A percentile compares a stretch with the other conserved stretches of the same genome.
phyloP scores from a whole-genome alignment of 2,329 filamentous ascomycete genomes.

The Phyllosticta ampelicida region DNA sequence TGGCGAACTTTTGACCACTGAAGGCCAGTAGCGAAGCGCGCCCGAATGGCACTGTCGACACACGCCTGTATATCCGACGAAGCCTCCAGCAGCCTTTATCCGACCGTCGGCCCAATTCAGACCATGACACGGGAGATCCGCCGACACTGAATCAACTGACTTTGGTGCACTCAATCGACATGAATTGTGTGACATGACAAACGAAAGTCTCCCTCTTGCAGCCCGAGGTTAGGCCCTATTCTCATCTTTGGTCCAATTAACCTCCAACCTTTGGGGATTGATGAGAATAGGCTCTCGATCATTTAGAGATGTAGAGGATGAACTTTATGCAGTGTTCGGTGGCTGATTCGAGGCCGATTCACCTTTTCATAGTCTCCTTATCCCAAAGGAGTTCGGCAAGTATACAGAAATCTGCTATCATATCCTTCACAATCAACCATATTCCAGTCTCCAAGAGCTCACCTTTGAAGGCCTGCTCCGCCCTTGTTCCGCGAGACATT shows the following conservation, averaged over 20 bases:
- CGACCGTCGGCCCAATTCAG: neutral
- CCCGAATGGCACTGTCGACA: neutral
- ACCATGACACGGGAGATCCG: neutral
- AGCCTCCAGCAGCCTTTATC: neutral
- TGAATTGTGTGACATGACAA: neutral
- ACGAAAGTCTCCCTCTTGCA: neutral
- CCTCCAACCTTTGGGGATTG: neutral
- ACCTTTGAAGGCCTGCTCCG: neutral
- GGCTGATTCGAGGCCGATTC: neutral
- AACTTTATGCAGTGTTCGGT: too few species aligned
- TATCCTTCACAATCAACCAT: neutral
- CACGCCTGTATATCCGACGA: neutral
- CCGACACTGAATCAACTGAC: neutral
- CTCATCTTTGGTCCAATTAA: neutral
- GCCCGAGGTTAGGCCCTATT: neutral
- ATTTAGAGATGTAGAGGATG: neutral
- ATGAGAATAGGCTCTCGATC: neutral
- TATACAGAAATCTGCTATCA: neutral
- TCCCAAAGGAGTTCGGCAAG: neutral
- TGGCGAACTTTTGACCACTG: neutral
- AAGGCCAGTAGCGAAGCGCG: neutral
- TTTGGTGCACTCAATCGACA: neutral
- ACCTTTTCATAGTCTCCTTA: neutral
- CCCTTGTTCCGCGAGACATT: neutral
- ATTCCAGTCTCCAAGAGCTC: neutral